Conservation (phyloP, 768 basidiomycete genomes). For the Leucocoprinus leucothites region DNA sequence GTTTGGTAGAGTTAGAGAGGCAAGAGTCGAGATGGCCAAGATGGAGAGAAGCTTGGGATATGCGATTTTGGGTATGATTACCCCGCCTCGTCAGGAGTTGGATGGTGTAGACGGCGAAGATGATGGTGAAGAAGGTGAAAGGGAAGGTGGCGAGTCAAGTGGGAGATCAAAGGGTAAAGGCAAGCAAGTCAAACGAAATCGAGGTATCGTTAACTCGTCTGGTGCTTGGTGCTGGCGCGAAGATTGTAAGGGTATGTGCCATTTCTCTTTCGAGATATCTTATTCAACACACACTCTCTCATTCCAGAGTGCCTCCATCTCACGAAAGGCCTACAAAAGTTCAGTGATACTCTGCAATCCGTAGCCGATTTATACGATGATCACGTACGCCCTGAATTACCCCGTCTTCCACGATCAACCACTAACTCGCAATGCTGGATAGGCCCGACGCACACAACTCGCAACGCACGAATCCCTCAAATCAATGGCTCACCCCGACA, state of each 20-base stretch:
- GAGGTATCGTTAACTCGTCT: conserved; percentile 62
- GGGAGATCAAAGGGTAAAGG: neutral
- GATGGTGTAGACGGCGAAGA: conserved; percentile 36
- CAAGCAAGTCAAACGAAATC: neutral
- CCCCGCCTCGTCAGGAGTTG: conserved; percentile 53
- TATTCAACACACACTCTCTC: neutral
- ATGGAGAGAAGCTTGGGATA: conserved; percentile 73
- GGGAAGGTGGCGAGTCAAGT: conserved; percentile 11
- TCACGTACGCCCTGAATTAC: conserved; percentile 50
- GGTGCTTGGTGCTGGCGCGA: conserved; percentile 91
- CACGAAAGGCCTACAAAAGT: conserved; percentile 76
- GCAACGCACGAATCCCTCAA: conserved; percentile 76
- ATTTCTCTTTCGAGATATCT: neutral
- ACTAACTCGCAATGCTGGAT: neutral
- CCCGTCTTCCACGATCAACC: neutral
- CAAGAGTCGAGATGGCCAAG: conserved; percentile 74
- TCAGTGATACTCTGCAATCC: conserved; percentile 67
- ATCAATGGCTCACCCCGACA: conserved; percentile 66
- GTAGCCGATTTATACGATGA: conserved; percentile 80
- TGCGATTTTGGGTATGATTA: conserved; percentile 68
- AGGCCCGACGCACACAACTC: conserved; percentile 75
- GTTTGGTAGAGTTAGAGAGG: conserved; percentile 62
- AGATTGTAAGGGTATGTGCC: conserved; percentile 42
- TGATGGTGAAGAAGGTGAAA: conserved; percentile 44
- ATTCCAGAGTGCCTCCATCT: conserved; percentile 67